These are phyloP conservation scores for Ceratocystiopsis sp. DNA, from an alignment of 2,329 filamentous ascomycete genomes.

Conservation along the genomic window DNA sequence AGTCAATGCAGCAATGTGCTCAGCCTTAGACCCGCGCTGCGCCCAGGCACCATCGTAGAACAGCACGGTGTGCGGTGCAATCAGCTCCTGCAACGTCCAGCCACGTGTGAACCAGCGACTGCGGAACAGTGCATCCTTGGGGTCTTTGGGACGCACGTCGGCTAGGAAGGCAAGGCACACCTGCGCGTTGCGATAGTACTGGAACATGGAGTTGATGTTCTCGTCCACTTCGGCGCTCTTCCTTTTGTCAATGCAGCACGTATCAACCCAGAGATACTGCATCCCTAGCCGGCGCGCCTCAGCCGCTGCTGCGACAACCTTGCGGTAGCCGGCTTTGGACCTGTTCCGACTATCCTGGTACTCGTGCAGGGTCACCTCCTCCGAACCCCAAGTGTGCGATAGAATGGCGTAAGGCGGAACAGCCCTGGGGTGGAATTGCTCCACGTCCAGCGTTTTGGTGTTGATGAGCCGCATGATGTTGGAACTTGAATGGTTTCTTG, in stretches of 20 bases:
- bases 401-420: constrained; percentile 9
- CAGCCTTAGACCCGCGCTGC: constrained; percentile 12
- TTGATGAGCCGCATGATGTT: constrained; percentile 15
- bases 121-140: neutral
- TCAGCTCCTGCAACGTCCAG: constrained; percentile 51
- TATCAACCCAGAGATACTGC: constrained; percentile 10
- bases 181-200: constrained; percentile 5
- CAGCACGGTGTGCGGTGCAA: constrained; percentile 23
- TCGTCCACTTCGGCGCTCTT: constrained; percentile 8
- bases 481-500: constrained; percentile 18
- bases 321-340: constrained; percentile 1
- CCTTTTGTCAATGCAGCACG: constrained; percentile 11
- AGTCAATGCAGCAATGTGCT: constrained; percentile 6
- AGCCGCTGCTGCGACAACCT: neutral
- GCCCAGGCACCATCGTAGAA: constrained; percentile 17
- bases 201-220: constrained; percentile 11
- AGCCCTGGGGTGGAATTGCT: constrained; percentile 5
- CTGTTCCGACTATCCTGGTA: neutral
- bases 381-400: constrained; percentile 8
- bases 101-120: constrained; percentile 22
- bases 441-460: constrained; percentile 6
- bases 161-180: constrained; percentile 7
- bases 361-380: constrained; percentile 3
- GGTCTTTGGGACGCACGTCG: neutral
- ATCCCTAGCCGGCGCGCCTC: constrained; percentile 1